Evolutionary conservation across 768 basidiomycete genomes (phyloP), one percentile per base, ranked within the genome.

Genomic region (Thelephora aurantiotincta): DNA sequence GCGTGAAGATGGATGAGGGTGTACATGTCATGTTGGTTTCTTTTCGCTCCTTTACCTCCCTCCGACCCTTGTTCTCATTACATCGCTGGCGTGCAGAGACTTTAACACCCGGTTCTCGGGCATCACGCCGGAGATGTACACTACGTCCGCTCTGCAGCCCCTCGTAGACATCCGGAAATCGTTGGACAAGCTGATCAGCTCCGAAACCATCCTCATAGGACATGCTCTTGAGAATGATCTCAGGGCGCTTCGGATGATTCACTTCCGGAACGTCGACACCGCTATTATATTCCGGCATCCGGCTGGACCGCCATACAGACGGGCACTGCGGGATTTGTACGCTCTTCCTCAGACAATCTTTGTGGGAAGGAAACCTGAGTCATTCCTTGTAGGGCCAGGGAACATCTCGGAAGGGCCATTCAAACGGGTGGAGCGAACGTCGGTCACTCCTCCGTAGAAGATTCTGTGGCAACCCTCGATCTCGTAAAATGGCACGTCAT

Each of bases 221-320:
- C 84, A 86, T 63, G 87, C 82, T 0, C 70, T 98, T 16, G 94
- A 98, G 52, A 98, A 98, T 61, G 96, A 99, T 60, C 66, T 99
- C 53, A 86, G 82, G 60, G 83, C 94, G 6, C 65, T 99, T 52
- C 74, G 96, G 13, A 78, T 98, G 55, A 65, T 98, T 1, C 96
- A 99, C 60, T 72, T 75, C 50, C 75, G 70, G 51, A 81, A 90
- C 51, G 73, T 99, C 26, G 96, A 99, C 57, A 98, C 96, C 0
- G 82, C 78, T 0, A 66, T 84, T 13, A 66, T 98, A 12, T 94
- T 93, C 57, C 91, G 89, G 7, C 96, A 98, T 61, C 63, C 80
- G 0, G 69, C 76, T 11, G 93, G 94, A 3, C 68, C 62, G 12
- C 81, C 81, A 0, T 94, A 79, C 60, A 72, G 91, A 23, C 72